Evolutionary conservation across 1,284 basidiomycete species (phyloP).

Genomic region (Bondarzewia mesenterica): DNA sequence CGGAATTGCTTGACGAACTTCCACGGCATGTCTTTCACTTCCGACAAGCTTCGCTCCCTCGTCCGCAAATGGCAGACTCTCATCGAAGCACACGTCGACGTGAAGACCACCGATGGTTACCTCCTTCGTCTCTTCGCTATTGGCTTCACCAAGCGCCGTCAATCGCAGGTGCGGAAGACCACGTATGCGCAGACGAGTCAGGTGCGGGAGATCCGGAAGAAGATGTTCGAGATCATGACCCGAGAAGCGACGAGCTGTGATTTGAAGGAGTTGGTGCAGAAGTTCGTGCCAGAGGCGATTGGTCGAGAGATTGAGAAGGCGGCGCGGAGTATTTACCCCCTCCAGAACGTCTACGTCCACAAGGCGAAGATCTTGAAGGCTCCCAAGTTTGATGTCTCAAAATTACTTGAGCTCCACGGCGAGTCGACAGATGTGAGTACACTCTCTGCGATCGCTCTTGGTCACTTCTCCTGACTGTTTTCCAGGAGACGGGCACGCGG

Average conservation of each 20-base stretch:
- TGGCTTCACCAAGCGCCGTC: constrained; percentile 97
- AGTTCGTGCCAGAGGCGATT: constrained; percentile 99
- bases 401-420: constrained; percentile 93
- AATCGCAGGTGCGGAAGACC: constrained; percentile 97
- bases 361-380: constrained; percentile 98
- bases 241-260: constrained; percentile 94
- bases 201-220: constrained; percentile 96
- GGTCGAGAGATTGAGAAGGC: constrained; percentile 99
- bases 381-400: constrained; percentile 93
- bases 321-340: constrained; percentile 90
- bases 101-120: constrained; percentile 99
- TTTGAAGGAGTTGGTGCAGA: constrained; percentile 96
- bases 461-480: constrained; percentile 10
- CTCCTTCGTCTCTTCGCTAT: constrained; percentile 98
- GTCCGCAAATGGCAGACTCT: constrained; percentile 99
- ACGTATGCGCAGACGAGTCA: constrained; percentile 96
- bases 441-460: not conserved
- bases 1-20: constrained; percentile 99
- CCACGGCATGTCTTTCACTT: constrained; percentile 99
- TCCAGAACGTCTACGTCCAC: constrained; percentile 98
- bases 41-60: constrained; percentile 99
- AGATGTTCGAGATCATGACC: constrained; percentile 99
- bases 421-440: constrained; percentile 84
- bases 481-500: constrained; percentile 82
- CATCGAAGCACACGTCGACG: constrained; percentile 98